Conservation (phyloP, 2,329 filamentous ascomycete genomes). For the Elsinoe arachidis region DNA sequence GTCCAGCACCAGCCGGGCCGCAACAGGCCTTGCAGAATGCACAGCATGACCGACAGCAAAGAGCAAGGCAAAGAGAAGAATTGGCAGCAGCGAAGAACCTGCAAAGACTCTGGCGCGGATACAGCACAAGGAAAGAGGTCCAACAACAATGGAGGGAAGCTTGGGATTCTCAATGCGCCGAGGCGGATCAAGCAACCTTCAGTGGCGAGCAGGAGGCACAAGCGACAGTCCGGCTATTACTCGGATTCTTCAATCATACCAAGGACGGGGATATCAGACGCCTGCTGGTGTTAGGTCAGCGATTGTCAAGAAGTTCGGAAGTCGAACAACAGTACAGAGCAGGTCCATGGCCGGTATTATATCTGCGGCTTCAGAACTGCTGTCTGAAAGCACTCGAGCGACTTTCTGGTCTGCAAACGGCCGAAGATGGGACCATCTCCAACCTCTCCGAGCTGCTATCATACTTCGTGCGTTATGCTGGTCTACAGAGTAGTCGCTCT, state of each 20-base stretch:
- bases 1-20: slow-evolving; percentile 45
- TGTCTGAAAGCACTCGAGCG: slow-evolving; percentile 26
- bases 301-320: slow-evolving; percentile 28
- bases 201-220: slow-evolving; percentile 31
- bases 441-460: not conserved
- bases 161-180: slow-evolving; percentile 47
- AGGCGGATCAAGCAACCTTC: slow-evolving; percentile 30
- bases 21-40: slow-evolving; percentile 76
- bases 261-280: slow-evolving; percentile 32
- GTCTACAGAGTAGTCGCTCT: not conserved
- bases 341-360: slow-evolving; percentile 34
- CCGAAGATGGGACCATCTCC: not conserved
- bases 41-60: slow-evolving; percentile 71
- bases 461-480: not conserved
- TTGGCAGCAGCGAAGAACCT: slow-evolving; percentile 64
- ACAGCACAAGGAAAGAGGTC: slow-evolving; percentile 52
- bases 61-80: slow-evolving; percentile 72
- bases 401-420: not conserved
- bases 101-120: slow-evolving; percentile 76
- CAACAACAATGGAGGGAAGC: slow-evolving; percentile 49
- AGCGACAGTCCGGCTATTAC: slow-evolving; percentile 33
- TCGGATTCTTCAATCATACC: slow-evolving; percentile 35
- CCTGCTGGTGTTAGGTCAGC: slow-evolving; percentile 32
- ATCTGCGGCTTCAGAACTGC: slow-evolving; percentile 33
- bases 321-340: slow-evolving; percentile 19